Evolutionary conservation across 768 basidiomycete genomes (phyloP).

Genomic region (Galerina marginata): DNA sequence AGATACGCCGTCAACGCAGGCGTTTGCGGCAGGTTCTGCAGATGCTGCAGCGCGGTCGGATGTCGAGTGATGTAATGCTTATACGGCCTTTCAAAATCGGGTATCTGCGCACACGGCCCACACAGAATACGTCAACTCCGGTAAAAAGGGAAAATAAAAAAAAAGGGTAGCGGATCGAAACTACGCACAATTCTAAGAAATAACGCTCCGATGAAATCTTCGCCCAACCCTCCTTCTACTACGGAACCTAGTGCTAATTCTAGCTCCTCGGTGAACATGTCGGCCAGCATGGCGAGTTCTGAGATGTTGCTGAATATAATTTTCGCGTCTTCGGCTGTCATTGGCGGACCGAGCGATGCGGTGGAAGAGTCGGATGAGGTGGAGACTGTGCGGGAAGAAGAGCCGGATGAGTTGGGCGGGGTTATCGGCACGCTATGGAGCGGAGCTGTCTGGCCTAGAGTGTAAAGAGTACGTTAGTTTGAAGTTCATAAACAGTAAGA

Average conservation of each 20-base stretch:
- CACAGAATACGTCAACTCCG: conserved; percentile 8
- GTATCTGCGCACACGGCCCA: conserved; percentile 49
- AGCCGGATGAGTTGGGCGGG: conserved; percentile 48
- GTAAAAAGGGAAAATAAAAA: conserved; percentile 2
- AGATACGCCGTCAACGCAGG: conserved; percentile 71
- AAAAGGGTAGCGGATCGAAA: not conserved
- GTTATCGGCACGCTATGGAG: conserved; percentile 33
- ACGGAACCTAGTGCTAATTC: conserved; percentile 69
- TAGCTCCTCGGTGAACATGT: conserved; percentile 65
- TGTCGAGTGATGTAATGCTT: conserved; percentile 84
- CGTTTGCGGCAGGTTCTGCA: conserved; percentile 54
- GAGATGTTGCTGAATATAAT: conserved; percentile 80
- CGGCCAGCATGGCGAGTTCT: conserved; percentile 76
- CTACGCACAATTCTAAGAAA: conserved; percentile 73
- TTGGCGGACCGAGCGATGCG: conserved; percentile 52
- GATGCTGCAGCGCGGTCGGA: conserved; percentile 72
- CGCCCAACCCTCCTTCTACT: conserved; percentile 67
- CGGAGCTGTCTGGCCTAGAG: conserved; percentile 40
- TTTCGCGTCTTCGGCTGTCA: conserved; percentile 72
- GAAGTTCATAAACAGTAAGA: not conserved
- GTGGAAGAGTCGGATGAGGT: conserved; percentile 53
- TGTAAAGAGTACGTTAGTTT: conserved; percentile 8
- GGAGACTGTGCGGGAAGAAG: conserved; percentile 47
- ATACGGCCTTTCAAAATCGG: conserved; percentile 73
- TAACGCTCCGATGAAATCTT: conserved; percentile 71